phyloP scores from a whole-genome alignment of 768 basidiomycete genomes.

The Cyclocybe cylindracea region DNA sequence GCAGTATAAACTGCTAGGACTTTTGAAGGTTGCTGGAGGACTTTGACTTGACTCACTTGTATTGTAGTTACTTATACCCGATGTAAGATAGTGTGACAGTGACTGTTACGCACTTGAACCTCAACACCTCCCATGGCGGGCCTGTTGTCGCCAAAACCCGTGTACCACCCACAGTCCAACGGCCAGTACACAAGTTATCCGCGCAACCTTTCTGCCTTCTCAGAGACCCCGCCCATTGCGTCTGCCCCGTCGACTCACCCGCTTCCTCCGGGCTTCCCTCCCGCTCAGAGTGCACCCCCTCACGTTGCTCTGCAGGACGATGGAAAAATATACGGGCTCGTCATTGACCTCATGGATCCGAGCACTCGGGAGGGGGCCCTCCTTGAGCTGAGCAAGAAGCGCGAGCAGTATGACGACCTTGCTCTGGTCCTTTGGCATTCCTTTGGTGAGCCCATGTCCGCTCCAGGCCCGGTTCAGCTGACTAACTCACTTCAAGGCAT shows the following conservation, averaged over 20 bases:
- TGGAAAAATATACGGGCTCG: constrained; percentile 85
- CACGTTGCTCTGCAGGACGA: constrained; percentile 45
- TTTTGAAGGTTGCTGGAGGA: constrained; percentile 45
- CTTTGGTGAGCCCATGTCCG: constrained; percentile 64
- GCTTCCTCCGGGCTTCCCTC: constrained; percentile 13
- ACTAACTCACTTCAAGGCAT: constrained; percentile 61
- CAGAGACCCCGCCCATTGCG: constrained; percentile 63
- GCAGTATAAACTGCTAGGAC: constrained; percentile 48
- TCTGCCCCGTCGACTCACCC: constrained; percentile 36
- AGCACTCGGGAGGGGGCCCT: constrained; percentile 86
- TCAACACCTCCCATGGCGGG: constrained; percentile 52
- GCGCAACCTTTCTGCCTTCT: constrained; percentile 52
- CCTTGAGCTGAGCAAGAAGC: constrained; percentile 96
- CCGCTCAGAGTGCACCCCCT: constrained; percentile 12
- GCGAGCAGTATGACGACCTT: constrained; percentile 98
- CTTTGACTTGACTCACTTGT: constrained; percentile 24
- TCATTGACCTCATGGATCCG: constrained; percentile 84
- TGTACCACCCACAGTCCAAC: constrained; percentile 60
- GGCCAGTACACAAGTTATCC: constrained; percentile 62
- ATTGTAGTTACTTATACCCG: constrained; percentile 3
- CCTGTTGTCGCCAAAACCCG: constrained; percentile 61
- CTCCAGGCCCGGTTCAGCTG: not conserved
- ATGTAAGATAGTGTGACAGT: not conserved
- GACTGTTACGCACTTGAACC: constrained; percentile 15
- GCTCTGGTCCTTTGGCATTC: constrained; percentile 98